These are phyloP conservation scores for Ophiostoma piceae DNA, from an alignment of 2,329 filamentous ascomycete species.

Conservation along the genomic window DNA sequence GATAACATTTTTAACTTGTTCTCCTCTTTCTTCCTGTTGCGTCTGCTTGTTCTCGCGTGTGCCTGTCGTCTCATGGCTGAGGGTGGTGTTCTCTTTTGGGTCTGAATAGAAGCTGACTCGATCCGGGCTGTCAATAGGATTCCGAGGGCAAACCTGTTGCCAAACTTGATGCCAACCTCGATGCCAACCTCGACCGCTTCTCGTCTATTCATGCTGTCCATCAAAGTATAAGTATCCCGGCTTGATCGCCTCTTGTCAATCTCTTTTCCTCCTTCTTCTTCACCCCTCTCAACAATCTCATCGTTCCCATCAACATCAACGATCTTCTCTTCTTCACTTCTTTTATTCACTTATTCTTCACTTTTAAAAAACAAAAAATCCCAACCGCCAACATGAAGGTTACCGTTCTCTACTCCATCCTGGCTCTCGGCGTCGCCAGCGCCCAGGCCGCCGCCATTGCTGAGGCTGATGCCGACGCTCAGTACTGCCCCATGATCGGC, in stretches of 20 bases:
- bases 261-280: background rate
- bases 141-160: no score
- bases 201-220: background rate
- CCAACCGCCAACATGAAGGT: conserved; percentile 25
- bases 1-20: background rate
- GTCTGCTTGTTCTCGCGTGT: no score
- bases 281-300: conserved; percentile 3
- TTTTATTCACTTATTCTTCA: background rate
- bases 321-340: background rate
- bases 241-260: background rate
- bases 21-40: conserved; percentile 1
- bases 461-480: conserved; percentile 18
- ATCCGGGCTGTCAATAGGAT: conserved; percentile 10
- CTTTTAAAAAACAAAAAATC: background rate
- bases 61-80: background rate
- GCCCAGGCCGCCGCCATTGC: conserved; percentile 26
- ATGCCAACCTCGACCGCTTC: no score
- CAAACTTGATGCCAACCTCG: background rate
- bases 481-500: conserved; percentile 37
- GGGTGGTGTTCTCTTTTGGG: background rate
- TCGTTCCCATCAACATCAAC: background rate
- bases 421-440: conserved; percentile 25
- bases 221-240: conserved; percentile 8
- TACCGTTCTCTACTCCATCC: conserved; percentile 25
- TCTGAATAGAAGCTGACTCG: conserved; percentile 8